phyloP scores from a whole-genome alignment of 345 rosid species.

The Populus euphratica region DNA sequence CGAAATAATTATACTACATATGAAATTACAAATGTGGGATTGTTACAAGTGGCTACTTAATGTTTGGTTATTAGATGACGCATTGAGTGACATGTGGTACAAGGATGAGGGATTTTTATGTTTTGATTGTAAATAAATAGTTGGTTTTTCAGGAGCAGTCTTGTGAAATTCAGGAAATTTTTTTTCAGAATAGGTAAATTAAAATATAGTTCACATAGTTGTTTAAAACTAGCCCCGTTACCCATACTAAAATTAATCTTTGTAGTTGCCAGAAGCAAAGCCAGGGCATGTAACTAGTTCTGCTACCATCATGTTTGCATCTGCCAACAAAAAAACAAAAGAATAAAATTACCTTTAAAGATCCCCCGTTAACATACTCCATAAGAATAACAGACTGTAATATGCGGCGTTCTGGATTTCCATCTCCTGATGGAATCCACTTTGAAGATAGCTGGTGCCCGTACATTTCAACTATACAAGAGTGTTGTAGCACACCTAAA shows the following conservation, averaged over 20 bases:
- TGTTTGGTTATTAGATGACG: neutral
- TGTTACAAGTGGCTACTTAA: neutral
- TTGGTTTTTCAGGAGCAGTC: neutral
- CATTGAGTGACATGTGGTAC: neutral
- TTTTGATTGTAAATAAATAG: neutral
- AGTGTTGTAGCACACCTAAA: constrained; percentile 64
- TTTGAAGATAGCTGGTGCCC: constrained; percentile 82
- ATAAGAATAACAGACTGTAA: constrained; percentile 71
- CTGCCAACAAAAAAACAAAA: neutral
- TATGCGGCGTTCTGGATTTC: constrained; percentile 44
- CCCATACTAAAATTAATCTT: neutral
- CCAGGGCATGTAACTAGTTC: neutral
- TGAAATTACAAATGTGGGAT: neutral
- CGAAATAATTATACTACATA: neutral
- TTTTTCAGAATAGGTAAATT: neutral
- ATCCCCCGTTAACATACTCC: constrained; percentile 83
- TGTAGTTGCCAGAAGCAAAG: neutral
- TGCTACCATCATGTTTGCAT: neutral
- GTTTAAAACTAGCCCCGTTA: neutral
- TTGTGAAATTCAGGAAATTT: neutral
- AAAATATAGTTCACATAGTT: neutral
- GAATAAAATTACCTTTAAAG: constrained; percentile 56
- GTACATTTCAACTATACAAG: constrained; percentile 80
- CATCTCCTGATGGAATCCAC: constrained; percentile 61
- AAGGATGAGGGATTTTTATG: neutral